These are phyloP conservation scores for Favolaschia claudopus DNA, from an alignment of 768 basidiomycete genomes.

Conservation along the genomic window DNA sequence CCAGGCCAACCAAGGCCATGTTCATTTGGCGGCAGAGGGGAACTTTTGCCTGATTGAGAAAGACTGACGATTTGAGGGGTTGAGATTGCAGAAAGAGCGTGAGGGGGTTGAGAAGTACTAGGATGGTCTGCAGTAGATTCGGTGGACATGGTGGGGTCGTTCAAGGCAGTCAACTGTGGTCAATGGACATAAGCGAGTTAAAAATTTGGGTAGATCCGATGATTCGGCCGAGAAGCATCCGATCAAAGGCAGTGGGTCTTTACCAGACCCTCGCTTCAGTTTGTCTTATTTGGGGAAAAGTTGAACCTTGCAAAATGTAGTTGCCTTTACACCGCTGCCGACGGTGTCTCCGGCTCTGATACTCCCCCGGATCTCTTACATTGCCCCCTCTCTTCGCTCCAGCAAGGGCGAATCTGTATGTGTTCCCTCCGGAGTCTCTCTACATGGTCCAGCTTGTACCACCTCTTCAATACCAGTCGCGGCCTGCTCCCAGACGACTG, in stretches of 20 bases:
- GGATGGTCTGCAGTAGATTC: not conserved
- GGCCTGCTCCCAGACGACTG: slow-evolving; percentile 47
- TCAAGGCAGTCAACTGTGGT: not conserved
- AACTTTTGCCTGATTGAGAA: slow-evolving; percentile 50
- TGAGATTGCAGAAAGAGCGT: slow-evolving; percentile 59
- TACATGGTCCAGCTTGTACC: slow-evolving; percentile 46
- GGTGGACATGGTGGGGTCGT: not conserved
- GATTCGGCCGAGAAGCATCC: not conserved
- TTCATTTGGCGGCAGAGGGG: slow-evolving; percentile 41
- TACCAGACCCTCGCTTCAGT: no score
- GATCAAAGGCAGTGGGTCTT: not conserved
- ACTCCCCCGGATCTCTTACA: slow-evolving; percentile 57
- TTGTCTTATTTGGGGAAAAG: no score
- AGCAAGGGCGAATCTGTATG: slow-evolving; percentile 11
- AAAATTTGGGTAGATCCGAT: no score
- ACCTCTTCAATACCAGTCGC: slow-evolving; percentile 43
- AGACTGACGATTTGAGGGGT: slow-evolving; percentile 20
- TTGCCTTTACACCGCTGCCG: slow-evolving; percentile 48
- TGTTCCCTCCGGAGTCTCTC: not conserved
- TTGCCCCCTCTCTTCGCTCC: slow-evolving; percentile 38
- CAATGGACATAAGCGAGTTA: no score
- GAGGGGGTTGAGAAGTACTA: slow-evolving; percentile 48
- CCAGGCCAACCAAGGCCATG: slow-evolving; percentile 95
- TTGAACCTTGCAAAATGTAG: no score
- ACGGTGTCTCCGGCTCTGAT: slow-evolving; percentile 47